Percentiles rank a stretch among this genome's conserved stretches.
phyloP scores from a whole-genome alignment of 495 filamentous ascomycete genomes.

The Haplographium delicatum region DNA sequence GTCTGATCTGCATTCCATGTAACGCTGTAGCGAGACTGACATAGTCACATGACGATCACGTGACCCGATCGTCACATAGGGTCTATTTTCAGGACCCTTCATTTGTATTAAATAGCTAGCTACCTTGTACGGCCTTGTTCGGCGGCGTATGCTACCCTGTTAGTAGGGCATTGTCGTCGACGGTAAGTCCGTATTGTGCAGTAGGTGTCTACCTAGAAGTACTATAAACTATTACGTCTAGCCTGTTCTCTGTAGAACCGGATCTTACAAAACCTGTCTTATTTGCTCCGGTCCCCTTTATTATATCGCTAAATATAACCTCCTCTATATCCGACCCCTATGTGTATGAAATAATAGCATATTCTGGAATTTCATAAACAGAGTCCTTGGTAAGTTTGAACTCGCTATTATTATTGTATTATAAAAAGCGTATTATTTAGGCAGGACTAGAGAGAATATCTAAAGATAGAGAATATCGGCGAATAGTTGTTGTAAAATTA shows the following conservation, averaged over 20 bases:
- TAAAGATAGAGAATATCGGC: neutral
- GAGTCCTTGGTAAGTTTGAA: slow-evolving; percentile 1
- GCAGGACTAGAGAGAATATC: neutral
- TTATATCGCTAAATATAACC: neutral
- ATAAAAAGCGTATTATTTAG: neutral
- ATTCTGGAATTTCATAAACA: neutral
- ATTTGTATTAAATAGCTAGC: too few species aligned
- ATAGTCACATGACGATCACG: too few species aligned
- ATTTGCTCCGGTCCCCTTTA: neutral
- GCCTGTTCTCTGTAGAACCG: neutral
- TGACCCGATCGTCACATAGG: too few species aligned
- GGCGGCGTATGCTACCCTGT: too few species aligned
- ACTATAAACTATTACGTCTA: neutral
- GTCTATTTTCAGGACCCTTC: too few species aligned
- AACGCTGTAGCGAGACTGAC: too few species aligned
- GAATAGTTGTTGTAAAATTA: neutral
- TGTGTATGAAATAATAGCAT: neutral
- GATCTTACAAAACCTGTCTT: neutral
- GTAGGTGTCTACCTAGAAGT: too few species aligned
- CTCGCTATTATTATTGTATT: neutral
- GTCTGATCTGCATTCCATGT: too few species aligned
- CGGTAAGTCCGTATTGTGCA: too few species aligned
- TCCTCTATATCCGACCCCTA: neutral
- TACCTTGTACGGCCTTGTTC: too few species aligned
- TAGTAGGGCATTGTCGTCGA: too few species aligned